These are phyloP conservation scores for Stephanodiscus minutulus DNA, from an alignment of 108 stramenopile species.

Conservation along the genomic window DNA sequence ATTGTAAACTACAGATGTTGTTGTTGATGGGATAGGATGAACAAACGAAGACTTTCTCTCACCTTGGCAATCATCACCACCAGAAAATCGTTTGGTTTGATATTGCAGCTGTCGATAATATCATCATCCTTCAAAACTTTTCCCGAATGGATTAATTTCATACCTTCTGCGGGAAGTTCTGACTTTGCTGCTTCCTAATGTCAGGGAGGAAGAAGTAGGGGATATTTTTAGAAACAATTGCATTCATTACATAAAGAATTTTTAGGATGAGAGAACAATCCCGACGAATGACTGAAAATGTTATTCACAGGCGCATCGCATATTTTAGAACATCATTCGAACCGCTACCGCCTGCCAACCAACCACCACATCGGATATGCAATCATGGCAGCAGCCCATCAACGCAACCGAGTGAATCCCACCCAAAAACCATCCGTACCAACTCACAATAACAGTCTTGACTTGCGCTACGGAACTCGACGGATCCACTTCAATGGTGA, in stretches of 20 bases:
- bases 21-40: neutral
- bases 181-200: conserved; percentile 69
- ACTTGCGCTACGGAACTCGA: conserved; percentile 62
- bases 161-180: conserved; percentile 67
- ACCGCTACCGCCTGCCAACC: neutral
- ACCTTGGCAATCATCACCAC: conserved; percentile 96
- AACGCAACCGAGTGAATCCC: neutral
- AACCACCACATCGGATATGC: neutral
- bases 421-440: neutral
- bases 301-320: neutral
- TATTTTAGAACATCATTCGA: neutral
- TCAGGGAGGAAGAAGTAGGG: neutral
- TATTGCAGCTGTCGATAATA: conserved; percentile 74
- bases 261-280: neutral
- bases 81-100: conserved; percentile 92
- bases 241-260: neutral
- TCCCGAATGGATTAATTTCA: conserved; percentile 97
- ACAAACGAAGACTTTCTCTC: neutral
- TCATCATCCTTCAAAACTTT: conserved; percentile 95
- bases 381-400: too few relatives aligned
- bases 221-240: neutral
- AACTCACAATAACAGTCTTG: conserved; percentile 83
- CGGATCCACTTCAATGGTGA: conserved; percentile 77
- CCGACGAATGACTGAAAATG: neutral
- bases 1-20: neutral